Evolutionary conservation across 768 basidiomycete genomes (phyloP).

Genomic region (Hebeloma cylindrosporum): DNA sequence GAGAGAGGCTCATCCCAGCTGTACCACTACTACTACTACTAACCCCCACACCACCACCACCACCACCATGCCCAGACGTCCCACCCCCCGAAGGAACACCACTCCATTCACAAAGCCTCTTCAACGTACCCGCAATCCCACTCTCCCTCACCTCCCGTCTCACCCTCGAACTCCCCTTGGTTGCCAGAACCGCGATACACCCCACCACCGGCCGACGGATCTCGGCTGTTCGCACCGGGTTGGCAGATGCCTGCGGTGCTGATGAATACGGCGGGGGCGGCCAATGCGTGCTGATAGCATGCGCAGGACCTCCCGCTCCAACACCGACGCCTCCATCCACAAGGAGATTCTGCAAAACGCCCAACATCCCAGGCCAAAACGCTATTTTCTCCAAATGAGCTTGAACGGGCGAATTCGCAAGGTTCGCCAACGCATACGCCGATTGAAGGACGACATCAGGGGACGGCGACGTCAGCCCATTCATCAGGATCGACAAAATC

Average conservation of each 20-base stretch:
- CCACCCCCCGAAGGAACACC: too few species aligned
- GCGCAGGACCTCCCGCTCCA: too few species aligned
- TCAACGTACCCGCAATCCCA: conserved; percentile 42
- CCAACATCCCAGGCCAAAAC: conserved; percentile 50
- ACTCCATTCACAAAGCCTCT: conserved; percentile 43
- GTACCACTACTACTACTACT: conserved; percentile 13
- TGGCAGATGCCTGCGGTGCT: neutral
- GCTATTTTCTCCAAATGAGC: conserved; percentile 54
- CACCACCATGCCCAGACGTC: conserved; percentile 24
- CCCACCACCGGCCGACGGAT: conserved; percentile 60
- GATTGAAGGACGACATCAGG: conserved; percentile 35
- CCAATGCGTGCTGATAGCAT: too few species aligned
- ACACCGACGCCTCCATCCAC: too few species aligned
- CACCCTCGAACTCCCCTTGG: conserved; percentile 38
- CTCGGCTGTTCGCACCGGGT: conserved; percentile 37
- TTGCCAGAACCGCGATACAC: conserved; percentile 58
- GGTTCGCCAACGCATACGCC: conserved; percentile 63
- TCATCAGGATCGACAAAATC: too few species aligned
- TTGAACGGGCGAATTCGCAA: conserved; percentile 60
- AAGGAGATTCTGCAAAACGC: conserved; percentile 56
- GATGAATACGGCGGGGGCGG: neutral
- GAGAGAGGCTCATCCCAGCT: conserved; percentile 14
- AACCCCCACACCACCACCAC: conserved; percentile 13
- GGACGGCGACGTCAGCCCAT: conserved; percentile 51
- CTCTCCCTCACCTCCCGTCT: conserved; percentile 36